Evolutionary conservation across 1,139 yeast species (phyloP), one percentile per base, ranked within the genome.

Genomic region (Protomyces gravidus): DNA sequence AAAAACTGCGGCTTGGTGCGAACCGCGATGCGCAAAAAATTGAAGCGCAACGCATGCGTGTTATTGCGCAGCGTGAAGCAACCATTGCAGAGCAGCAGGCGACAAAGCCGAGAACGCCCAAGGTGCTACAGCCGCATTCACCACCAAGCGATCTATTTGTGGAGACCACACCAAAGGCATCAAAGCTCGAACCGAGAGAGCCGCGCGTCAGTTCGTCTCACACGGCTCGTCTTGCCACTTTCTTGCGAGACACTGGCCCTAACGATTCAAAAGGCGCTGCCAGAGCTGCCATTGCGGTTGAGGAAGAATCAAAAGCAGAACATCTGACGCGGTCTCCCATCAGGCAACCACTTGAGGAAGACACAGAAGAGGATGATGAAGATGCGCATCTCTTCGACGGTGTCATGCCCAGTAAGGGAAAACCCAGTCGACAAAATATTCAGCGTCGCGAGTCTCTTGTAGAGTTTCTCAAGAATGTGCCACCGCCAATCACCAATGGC

Each of bases 171-270:
- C 36, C 19, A 13, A 13, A 26, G 11, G n/a, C 39, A 4, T 17
- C 48, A 5, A 25, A 15, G 15, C 25, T 45, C 40, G 45, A 27
- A 19, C 58, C 58, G 13, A 32, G 58, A 26, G 40, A 36, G 13
- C 51, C 58, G 15, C 27, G 51, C 1, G 28, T 32, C 5, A 47
- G 40, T 3, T 28, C 51, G 6, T 53, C 58, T 9, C 45, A 53
- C 11, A 53, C 58, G 7, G 5, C 39, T 36, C 45, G 50, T 13
- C 36, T 53, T 25, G 58, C 58, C n/a, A 51, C 23, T n/a, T 53
- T 53, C 27, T 25, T 53, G 50, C 58, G 58, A 1, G 46, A 26
- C 27, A 53, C 58, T 3, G 51, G 58, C 1, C 58, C 58, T 11
- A 26, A 15, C 17, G 47, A 45, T 2, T 7, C 13, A 13, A 27